Base-by-base conservation (phyloP, 2,329 filamentous ascomycete species). In the Colletotrichum endophyticum region DNA sequence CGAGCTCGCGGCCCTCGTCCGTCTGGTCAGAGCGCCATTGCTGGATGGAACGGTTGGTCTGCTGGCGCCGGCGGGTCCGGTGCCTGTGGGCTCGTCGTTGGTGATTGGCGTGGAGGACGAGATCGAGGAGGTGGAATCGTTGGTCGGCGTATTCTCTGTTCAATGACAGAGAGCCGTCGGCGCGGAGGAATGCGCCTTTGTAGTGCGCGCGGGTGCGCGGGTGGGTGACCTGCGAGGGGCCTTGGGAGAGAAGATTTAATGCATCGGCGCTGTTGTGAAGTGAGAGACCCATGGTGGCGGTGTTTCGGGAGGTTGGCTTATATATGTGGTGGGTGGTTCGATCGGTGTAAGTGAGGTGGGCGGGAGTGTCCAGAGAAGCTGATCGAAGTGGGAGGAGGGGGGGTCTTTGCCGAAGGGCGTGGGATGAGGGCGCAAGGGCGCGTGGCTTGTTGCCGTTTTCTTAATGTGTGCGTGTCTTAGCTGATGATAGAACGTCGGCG, bases 1-100 rank as follows among this genome's bases (percentile, higher is more conserved):
- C 57, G 11, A 87, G 81, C 12, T 83, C 83, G 30, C 81, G 77
- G 44, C 82, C 84, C 75, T 87, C 86, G n/a, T 72, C 63, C 4
- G 72, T 59, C 13, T 73, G 70, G 19, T 76, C 73, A 15, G 15
- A 49, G 28, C 39, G 15, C 76, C 73, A 77, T 66, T 63, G 63
- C 16, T 44, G 28, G 11, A 12, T 19, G 53, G 34, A 16, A 3
- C 70, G 73, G 34, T 44, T 8, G 8, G 22, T 25, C 16, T 49
- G 73, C 8, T 9, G 19, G 53, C 69, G 69, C 19, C 64, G 57
- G 30, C 53, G 59, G 7, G 63, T 30, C 16, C 70, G 69, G n/a
- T 36, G 73, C 15, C 15, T 9, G 8, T 66, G 39, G 2, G 59
- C 13, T 7, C 61, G 57, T 6, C 30, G 36, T 8, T 69, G 64